Conservation (phyloP, 1,139 yeast genomes). For the Taiozyma sp. region DNA sequence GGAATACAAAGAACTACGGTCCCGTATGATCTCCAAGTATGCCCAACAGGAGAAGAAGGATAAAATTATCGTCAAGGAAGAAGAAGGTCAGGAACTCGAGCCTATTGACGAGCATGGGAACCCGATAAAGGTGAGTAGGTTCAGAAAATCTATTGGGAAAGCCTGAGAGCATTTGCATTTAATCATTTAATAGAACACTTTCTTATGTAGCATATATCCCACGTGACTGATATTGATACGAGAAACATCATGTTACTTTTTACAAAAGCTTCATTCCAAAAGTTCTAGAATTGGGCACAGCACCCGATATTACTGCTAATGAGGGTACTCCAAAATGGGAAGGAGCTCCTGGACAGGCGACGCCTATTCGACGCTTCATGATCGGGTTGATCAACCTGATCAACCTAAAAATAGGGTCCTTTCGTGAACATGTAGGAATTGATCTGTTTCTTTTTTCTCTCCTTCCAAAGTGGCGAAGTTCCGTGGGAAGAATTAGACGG, state of each 20-base stretch:
- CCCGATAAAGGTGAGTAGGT: conserved; percentile 56
- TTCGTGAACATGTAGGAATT: too few species aligned
- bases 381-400: too few species aligned
- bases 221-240: neutral
- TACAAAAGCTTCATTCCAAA: too few species aligned
- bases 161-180: neutral
- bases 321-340: too few species aligned
- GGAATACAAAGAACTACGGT: conserved; percentile 30
- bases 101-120: conserved; percentile 68
- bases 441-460: neutral
- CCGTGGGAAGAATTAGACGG: neutral
- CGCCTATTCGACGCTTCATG: too few species aligned
- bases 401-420: neutral
- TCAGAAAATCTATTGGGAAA: conserved; percentile 45
- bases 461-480: neutral
- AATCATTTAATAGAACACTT: neutral
- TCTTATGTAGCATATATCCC: neutral
- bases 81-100: conserved; percentile 53
- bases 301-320: too few species aligned
- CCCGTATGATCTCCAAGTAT: conserved; percentile 19
- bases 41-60: conserved; percentile 11
- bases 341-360: too few species aligned
- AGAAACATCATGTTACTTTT: too few species aligned
- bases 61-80: conserved; percentile 29
- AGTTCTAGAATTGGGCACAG: too few species aligned